Evolutionary conservation across 495 filamentous ascomycete species (phyloP), one percentile per base, ranked within the genome.

Genomic region (Hyaloscypha hepaticicola): DNA sequence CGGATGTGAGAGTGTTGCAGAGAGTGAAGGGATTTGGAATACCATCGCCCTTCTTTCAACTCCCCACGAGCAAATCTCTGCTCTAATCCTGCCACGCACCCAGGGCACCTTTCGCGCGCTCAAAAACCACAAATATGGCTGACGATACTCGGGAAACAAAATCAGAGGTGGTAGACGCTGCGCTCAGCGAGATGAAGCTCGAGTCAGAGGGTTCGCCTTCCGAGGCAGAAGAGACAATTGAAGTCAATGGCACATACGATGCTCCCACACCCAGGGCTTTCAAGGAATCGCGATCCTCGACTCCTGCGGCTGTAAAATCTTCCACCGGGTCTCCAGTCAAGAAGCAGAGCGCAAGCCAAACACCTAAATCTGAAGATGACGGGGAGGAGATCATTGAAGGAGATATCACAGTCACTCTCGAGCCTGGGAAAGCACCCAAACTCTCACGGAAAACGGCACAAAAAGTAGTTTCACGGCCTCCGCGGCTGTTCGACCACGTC

Each of bases 391-490:
- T 71, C 8, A 72, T 87, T 41, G 81, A 82, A 50, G 86, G 83
- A 48, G 85, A 85, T 48, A 83, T 89, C n/a, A 80, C 79, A 29
- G 69, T 88, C 68, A 90, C 87, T 74, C 76, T 85, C 72, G 86
- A 90, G 75, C 82, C 85, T 16, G 87, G 85, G 27, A 84, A 90
- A 67, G 82, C 85, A 22, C 86, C 87, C 21, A 96, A 93, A 75
- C 78, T 92, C 50, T 80, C 88, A 50, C 88, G 91, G 56, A 93
- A 87, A 73, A 75, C 86, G 16, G 90, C 90, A 31, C 87, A 90
- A 65, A 96, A 92, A 73, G 73, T 86, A 60, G 73, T 82, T 34
- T 68, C 81, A 58, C 82, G 83, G 56, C 79, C 86, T 26, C 84
- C 88, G 48, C 80, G 77, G 49, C 77, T 96, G 1, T 95, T 87